Base-by-base conservation (phyloP, 805 yeast genomes). In the Candida arabinofermentans region DNA sequence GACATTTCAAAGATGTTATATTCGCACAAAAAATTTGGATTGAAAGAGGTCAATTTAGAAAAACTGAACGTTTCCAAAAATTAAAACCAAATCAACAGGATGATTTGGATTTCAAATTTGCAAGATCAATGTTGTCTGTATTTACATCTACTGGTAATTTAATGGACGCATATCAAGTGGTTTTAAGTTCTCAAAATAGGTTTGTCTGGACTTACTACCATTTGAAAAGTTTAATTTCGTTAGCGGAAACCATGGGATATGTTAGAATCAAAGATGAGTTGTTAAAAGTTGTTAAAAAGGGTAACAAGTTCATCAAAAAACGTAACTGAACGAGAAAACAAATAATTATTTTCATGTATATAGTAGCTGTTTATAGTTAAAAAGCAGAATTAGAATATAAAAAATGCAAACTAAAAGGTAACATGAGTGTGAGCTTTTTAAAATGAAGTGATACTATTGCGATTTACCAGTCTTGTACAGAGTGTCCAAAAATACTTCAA, bases 401-500 rank as follows among this genome's bases (percentile, higher is more conserved):
- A 10, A 27, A 13, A 18, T n/a, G 5, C 3, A 21, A n/a, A 8
- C 40, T 44, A 40, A 12, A 41, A 39, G 42, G 14, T n/a, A n/a
- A n/a, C n/a, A n/a, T n/a, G n/a, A n/a, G n/a, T n/a, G n/a, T n/a
- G n/a, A n/a, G n/a, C n/a, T n/a, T n/a, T n/a, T n/a, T n/a, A 29
- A 19, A 27, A 19, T 16, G 10, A 31, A 13, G 22, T 8, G 10
- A 7, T 9, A 8, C 18, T 17, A 8, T 31, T 6, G n/a, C 18
- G 35, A 21, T 27, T 42, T 46, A 24, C 44, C 53, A 10, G 69
- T 57, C 57, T 87, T 84, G 62, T 88, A 91, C 34, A 93, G 58
- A 7, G 86, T 71, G 58, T 93, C 96, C 22, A 93, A 65, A 58
- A 91, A 91, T 0, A 85, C 90, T 12, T 75, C 83, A 31, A 91